Conservation (phyloP, 257 asterid species). For the Solanum megistacrolobum region DNA sequence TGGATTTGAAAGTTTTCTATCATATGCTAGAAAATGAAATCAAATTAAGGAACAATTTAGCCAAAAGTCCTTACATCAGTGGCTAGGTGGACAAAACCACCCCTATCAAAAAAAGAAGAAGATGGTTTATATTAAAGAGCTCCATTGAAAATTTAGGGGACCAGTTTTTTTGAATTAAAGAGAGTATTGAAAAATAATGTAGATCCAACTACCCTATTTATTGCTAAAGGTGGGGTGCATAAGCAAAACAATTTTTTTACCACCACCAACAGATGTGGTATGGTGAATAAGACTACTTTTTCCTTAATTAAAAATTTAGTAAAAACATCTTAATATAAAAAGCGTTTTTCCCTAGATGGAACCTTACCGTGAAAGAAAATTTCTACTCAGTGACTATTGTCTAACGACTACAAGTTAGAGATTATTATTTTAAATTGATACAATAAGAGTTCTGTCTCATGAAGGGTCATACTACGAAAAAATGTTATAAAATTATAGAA, state of each 20-base stretch:
- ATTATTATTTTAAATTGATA: background rate
- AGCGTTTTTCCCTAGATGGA: too few species aligned
- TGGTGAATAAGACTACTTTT: too few species aligned
- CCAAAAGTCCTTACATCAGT: background rate
- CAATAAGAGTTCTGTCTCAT: background rate
- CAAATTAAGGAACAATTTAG: background rate
- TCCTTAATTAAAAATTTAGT: too few species aligned
- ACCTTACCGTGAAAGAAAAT: too few species aligned
- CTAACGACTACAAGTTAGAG: background rate
- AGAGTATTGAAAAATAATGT: background rate
- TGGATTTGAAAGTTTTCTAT: background rate
- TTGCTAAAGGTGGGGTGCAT: background rate
- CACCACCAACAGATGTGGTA: background rate
- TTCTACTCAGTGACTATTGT: background rate
- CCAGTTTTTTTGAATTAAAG: background rate
- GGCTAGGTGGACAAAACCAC: background rate
- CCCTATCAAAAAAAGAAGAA: background rate
- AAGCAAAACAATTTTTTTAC: background rate
- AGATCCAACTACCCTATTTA: background rate
- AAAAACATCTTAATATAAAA: too few species aligned
- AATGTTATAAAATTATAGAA: background rate
- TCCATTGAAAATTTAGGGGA: background rate
- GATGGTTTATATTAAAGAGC: background rate
- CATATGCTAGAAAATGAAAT: background rate
- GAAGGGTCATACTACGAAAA: background rate